phyloP scores from a whole-genome alignment of 1,139 yeast species.

The Kurtzmaniella natalensis region DNA sequence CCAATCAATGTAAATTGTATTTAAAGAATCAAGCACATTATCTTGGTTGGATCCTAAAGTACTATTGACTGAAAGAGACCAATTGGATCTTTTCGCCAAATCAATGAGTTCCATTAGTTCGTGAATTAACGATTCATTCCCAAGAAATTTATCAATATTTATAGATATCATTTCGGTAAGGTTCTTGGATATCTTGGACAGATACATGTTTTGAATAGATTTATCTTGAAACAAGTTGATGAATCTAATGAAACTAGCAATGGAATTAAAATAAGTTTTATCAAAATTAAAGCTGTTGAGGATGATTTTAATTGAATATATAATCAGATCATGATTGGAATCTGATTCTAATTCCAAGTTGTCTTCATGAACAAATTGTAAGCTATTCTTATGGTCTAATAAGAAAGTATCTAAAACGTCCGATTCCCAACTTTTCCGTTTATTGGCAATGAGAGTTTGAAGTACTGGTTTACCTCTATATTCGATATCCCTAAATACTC shows the following conservation, averaged over 20 bases:
- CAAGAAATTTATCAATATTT: slow-evolving; percentile 22
- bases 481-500: slow-evolving; percentile 4
- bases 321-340: not conserved
- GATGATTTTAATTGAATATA: not conserved
- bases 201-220: slow-evolving; percentile 22
- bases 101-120: slow-evolving; percentile 22
- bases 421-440: slow-evolving; percentile 17
- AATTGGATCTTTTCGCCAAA: slow-evolving; percentile 19
- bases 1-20: slow-evolving; percentile 29
- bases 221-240: slow-evolving; percentile 23
- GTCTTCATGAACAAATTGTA: slow-evolving; percentile 11
- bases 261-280: slow-evolving; percentile 17
- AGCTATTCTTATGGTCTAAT: slow-evolving; percentile 11
- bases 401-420: slow-evolving; percentile 11
- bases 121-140: slow-evolving; percentile 15
- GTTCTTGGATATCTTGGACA: slow-evolving; percentile 27
- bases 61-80: slow-evolving; percentile 26
- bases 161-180: slow-evolving; percentile 28
- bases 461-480: slow-evolving; percentile 6
- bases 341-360: not conserved
- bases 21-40: slow-evolving; percentile 20
- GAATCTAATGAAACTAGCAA: slow-evolving; percentile 25
- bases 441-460: slow-evolving; percentile 11
- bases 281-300: not conserved
- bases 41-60: slow-evolving; percentile 13